Evolutionary conservation across 345 rosid genomes (phyloP).

Genomic region (Aethionema arabicum): DNA sequence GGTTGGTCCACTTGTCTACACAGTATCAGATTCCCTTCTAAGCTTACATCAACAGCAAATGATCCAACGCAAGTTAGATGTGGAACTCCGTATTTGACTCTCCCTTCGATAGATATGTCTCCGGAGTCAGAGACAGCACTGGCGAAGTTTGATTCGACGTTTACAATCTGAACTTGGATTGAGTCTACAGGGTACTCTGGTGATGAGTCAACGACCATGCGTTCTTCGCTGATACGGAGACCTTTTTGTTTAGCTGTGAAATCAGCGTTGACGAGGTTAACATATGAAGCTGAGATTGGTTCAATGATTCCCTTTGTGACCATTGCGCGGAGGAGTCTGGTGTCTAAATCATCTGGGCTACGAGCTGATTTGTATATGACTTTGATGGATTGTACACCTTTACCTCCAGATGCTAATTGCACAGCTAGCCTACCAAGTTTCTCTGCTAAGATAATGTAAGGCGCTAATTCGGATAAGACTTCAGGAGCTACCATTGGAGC

Average conservation of each 20-base stretch:
- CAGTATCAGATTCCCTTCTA: slow-evolving; percentile 74
- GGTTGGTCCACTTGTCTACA: slow-evolving; percentile 86
- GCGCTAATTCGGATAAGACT: slow-evolving; percentile 62
- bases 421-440: slow-evolving; percentile 79
- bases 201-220: slow-evolving; percentile 48
- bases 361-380: slow-evolving; percentile 62
- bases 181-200: slow-evolving; percentile 64
- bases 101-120: slow-evolving; percentile 69
- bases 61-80: slow-evolving; percentile 62
- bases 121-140: slow-evolving; percentile 61
- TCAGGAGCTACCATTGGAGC: slow-evolving; percentile 82
- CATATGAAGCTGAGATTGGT: slow-evolving; percentile 61
- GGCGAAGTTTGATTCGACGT: slow-evolving; percentile 66
- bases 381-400: slow-evolving; percentile 60
- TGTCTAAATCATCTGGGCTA: slow-evolving; percentile 71
- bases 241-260: slow-evolving; percentile 85
- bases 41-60: slow-evolving; percentile 67
- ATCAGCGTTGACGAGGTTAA: slow-evolving; percentile 85
- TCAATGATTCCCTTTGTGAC: slow-evolving; percentile 84
- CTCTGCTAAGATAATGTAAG: slow-evolving; percentile 67
- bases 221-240: slow-evolving; percentile 69
- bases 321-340: slow-evolving; percentile 85
- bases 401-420: slow-evolving; percentile 71
- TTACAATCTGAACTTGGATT: slow-evolving; percentile 56
- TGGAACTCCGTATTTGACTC: slow-evolving; percentile 65